Evolutionary conservation across 148 eudicot genomes (phyloP), one percentile per base, ranked within the genome.

Genomic region (Persicaria maculosa): DNA sequence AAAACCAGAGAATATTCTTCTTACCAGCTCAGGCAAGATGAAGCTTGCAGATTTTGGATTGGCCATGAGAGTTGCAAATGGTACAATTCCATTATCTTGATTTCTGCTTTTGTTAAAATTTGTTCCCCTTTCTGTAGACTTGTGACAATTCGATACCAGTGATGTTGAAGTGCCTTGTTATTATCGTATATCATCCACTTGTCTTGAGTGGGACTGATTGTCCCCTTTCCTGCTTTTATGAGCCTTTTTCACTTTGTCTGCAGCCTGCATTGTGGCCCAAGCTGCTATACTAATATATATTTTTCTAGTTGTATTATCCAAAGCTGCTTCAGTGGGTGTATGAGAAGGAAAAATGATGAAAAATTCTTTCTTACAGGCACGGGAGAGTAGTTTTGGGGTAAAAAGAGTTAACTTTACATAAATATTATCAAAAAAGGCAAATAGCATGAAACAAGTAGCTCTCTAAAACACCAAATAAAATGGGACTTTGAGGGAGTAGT

Each of bases 31-130:
- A 5, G 90, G 96, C 74, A 86, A 84, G 78, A 81, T 93, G 77
- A 93, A 93, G 79, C 91, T 93, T 74, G 98, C 98, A 6, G 97
- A 93, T 83, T 93, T 93, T 55, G 98, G 98, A 68, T 79, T 91
- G 47, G 98, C 98, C 31, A 83, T 92, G 83, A 85, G 97, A 69
- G 85, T 95, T 52, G 77, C 91, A 71, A 83, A 85, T 77, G 99
- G 99, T 95, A 79, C 73, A 44, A 50, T 50, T 76, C 68, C 45
- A 44, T 16, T 77, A 40, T 9, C 14, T 5, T 65, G 45, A 65
- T 40, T 62, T 43, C 47, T 14, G 12, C 70, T 0, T 36, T 36
- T 43, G 47, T 40, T 11, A n/a, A 36, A 12, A 43, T 40, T 40
- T 65, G 0, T 43, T 10, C 14, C 46, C 46, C 45, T 64, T 64